Evolutionary conservation across 805 yeast species (phyloP), one percentile per base, ranked within the genome.

Genomic region (Monosporozyma servazzii): DNA sequence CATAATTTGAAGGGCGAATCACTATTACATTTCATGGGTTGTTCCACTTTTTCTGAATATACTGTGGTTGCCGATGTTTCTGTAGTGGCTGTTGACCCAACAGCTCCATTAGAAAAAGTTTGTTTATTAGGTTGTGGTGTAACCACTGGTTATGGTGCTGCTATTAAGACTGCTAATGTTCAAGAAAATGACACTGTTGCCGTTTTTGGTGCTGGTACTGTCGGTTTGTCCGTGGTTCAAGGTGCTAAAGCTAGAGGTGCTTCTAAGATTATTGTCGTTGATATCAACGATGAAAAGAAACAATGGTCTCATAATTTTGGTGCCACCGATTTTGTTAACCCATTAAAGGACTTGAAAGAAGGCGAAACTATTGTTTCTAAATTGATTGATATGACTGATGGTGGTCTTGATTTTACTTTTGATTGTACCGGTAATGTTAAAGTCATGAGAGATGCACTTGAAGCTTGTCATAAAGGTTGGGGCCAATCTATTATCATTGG

Each of bases 381-480:
- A 66, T 78, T 91, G 60, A 73, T 88, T 60, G 95, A 88, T 65
- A 74, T 84, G 80, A 89, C 98, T 52, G 98, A 93, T 64, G 99
- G 99, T 62, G 99, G 99, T 50, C 79, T 88, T 57, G 99, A 93
- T 63, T 88, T 69, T 74, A 90, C 99, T 30, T 93, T 93, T 66
- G 99, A 93, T 76, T 90, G 98, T 76, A 93, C 99, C 49, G 99
- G 99, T 74, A 93, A 91, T 66, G 90, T 84, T 55, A 71, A 79
- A 45, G 98, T 93, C 48, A 93, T 93, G 99, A 84, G 98, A 75
- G 76, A 82, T 65, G 99, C 99, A 29, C 78, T 93, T 58, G 98
- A 93, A 76, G 87, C 96, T 21, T 89, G 96, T 70, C 98, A 93
- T 76, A 91, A 90, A 73, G 99, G 99, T 58, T 93, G 99, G 97